Conservation (phyloP, 2,329 filamentous ascomycete genomes). For the Alternaria sp. region DNA sequence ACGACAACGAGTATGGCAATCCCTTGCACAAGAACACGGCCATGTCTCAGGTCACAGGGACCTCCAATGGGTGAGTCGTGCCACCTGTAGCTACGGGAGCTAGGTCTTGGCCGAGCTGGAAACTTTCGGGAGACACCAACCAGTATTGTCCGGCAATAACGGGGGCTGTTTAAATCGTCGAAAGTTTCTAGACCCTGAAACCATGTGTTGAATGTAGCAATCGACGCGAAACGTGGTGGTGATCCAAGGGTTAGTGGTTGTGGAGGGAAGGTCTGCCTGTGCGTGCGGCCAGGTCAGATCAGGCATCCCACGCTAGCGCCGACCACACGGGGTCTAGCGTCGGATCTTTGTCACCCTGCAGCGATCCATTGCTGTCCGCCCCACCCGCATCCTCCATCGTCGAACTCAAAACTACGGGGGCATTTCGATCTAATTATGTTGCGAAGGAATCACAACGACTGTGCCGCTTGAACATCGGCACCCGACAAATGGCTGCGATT, state of each 20-base stretch:
- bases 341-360: slow-evolving; percentile 1
- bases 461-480: background rate
- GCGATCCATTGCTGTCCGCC: background rate
- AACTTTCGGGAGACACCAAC: background rate
- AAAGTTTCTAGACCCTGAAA: background rate
- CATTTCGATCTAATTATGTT: background rate
- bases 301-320: background rate
- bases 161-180: background rate
- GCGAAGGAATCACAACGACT: background rate
- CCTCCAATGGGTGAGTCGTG: background rate
- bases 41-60: background rate
- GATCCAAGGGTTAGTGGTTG: background rate
- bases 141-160: background rate
- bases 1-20: background rate
- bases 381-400: background rate
- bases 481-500: background rate
- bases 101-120: background rate
- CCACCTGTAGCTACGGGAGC: slow-evolving; percentile 2
- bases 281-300: background rate
- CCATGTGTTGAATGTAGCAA: background rate
- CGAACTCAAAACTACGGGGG: background rate
- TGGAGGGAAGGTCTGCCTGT: background rate
- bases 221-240: background rate
- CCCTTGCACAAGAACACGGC: background rate
- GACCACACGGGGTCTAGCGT: background rate